Conservation (phyloP, 352 stramenopile species). For the Plasmopara muralis region DNA sequence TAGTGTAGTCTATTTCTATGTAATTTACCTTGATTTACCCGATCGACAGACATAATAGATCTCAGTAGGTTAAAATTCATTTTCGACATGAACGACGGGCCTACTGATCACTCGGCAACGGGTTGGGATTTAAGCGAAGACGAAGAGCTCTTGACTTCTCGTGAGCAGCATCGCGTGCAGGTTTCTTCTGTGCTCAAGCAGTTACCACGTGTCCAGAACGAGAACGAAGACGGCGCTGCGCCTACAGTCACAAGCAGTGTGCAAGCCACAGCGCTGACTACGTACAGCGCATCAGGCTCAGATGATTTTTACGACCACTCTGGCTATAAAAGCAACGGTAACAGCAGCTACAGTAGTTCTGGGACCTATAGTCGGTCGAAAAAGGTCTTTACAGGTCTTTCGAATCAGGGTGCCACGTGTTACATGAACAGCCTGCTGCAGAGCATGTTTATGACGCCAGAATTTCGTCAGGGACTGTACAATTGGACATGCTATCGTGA, state of each 20-base stretch:
- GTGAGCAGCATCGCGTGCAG: constrained; percentile 23
- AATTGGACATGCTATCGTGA: constrained; percentile 33
- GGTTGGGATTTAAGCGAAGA: constrained; percentile 21
- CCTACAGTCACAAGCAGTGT: constrained; percentile 17
- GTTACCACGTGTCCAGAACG: constrained; percentile 20
- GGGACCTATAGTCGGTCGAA: constrained; percentile 9
- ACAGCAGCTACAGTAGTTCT: constrained; percentile 26
- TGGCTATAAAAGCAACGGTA: constrained; percentile 22
- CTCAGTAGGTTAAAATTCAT: constrained; percentile 14
- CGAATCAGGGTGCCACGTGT: constrained; percentile 89
- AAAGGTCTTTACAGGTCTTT: constrained; percentile 72
- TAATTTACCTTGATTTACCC: constrained; percentile 3
- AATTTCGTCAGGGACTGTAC: constrained; percentile 82
- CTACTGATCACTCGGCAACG: background rate
- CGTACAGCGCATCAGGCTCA: constrained; percentile 37
- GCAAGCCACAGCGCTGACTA: constrained; percentile 38
- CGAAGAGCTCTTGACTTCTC: constrained; percentile 15
- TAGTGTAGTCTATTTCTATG: constrained; percentile 1
- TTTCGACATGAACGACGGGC: constrained; percentile 16
- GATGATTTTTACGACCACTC: constrained; percentile 56
- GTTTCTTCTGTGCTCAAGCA: constrained; percentile 29
- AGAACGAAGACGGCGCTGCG: background rate
- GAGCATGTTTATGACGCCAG: constrained; percentile 88
- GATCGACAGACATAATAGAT: constrained; percentile 7
- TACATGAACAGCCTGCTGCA: constrained; percentile 93